These are phyloP conservation scores for Ophiostoma sp. DNA, from an alignment of 2,329 filamentous ascomycete species.

Conservation along the genomic window DNA sequence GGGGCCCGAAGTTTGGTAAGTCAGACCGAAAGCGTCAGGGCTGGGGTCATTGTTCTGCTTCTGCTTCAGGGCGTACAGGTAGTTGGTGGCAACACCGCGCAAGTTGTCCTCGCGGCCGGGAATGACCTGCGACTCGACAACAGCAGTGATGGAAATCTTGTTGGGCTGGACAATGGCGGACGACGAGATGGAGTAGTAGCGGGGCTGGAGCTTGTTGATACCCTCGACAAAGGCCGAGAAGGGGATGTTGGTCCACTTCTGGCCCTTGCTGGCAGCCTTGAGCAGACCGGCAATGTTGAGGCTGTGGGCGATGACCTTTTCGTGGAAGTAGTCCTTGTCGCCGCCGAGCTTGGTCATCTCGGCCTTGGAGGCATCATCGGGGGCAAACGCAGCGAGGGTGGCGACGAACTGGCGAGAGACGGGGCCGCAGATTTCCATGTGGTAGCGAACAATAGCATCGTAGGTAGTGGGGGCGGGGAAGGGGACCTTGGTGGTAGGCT, in stretches of 20 bases:
- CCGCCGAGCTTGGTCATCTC: conserved; percentile 84
- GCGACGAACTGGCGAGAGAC: conserved; percentile 94
- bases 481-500: conserved; percentile 92
- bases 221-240: conserved; percentile 95
- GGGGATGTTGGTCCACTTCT: conserved; percentile 77
- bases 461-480: conserved; percentile 97
- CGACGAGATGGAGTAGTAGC: conserved; percentile 99
- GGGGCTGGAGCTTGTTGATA: conserved; percentile 88
- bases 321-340: conserved; percentile 93
- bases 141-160: conserved; percentile 90
- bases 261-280: conserved; percentile 62
- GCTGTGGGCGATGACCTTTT: conserved; percentile 73
- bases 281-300: conserved; percentile 88
- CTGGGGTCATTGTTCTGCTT: conserved; percentile 87
- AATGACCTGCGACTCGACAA: conserved; percentile 78
- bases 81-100: conserved; percentile 95
- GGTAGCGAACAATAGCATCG: conserved; percentile 87
- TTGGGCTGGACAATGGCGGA: conserved; percentile 91
- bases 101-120: conserved; percentile 72
- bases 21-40: conserved; percentile 76
- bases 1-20: conserved; percentile 81
- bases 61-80: conserved; percentile 87
- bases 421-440: conserved; percentile 92
- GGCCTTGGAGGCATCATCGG: conserved; percentile 73
- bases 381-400: conserved; percentile 81